These are phyloP conservation scores for Bolboschoenus planiculmis DNA, from an alignment of 176 grass and related monocot genomes.

Conservation along the genomic window DNA sequence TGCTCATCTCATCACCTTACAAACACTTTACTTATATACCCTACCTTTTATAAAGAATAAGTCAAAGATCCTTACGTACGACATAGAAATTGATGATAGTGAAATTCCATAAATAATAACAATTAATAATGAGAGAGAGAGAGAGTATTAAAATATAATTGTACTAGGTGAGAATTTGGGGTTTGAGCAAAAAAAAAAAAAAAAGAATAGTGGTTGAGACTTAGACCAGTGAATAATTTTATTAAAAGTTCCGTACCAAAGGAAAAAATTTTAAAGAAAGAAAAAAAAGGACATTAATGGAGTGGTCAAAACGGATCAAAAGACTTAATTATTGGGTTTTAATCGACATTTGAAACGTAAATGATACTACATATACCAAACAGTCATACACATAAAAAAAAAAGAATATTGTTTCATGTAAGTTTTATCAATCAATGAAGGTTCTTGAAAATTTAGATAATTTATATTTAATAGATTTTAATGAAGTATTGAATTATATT, in stretches of 20 bases:
- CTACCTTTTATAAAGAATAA: neutral
- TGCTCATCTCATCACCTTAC: neutral
- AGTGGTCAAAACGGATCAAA: neutral
- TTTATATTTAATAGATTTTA: too few relatives aligned
- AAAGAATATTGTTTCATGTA: too few relatives aligned
- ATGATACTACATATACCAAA: too few relatives aligned
- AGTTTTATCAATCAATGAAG: too few relatives aligned
- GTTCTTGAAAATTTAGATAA: too few relatives aligned
- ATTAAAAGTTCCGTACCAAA: neutral
- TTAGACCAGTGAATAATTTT: neutral
- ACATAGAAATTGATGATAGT: neutral
- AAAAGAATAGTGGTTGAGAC: neutral
- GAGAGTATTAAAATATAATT: too few relatives aligned
- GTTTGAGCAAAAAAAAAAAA: neutral
- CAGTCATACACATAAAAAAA: too few relatives aligned
- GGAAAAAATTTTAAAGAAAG: neutral
- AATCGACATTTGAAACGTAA: too few relatives aligned
- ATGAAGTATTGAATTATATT: too few relatives aligned
- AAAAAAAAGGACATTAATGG: neutral
- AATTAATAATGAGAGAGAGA: too few relatives aligned
- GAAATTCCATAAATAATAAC: neutral
- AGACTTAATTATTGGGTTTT: too few relatives aligned
- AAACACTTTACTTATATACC: neutral
- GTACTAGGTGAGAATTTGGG: too few relatives aligned
- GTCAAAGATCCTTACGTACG: neutral